These are phyloP conservation scores for Aspergillus sp. DNA, from an alignment of 2,329 filamentous ascomycete genomes.

Conservation along the genomic window DNA sequence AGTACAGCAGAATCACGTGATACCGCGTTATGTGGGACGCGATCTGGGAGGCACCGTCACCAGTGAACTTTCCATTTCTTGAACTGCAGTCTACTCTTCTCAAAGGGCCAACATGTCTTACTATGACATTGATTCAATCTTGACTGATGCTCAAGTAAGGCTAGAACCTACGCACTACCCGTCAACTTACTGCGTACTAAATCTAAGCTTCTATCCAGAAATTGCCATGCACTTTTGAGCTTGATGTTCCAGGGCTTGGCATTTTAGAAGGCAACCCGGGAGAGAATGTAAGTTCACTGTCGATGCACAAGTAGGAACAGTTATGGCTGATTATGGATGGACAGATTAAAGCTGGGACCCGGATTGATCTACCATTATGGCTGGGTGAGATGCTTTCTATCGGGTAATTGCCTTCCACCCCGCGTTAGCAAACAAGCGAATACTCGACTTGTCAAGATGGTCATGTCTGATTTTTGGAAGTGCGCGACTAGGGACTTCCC, in stretches of 20 bases:
- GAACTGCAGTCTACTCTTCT: background rate
- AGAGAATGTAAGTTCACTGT: constrained; percentile 47
- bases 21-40: constrained; percentile 12
- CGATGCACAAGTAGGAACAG: background rate
- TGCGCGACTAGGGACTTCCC: constrained; percentile 47
- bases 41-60: background rate
- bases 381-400: constrained; percentile 80
- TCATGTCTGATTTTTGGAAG: constrained; percentile 22
- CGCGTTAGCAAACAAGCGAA: background rate
- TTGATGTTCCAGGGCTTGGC: constrained; percentile 82
- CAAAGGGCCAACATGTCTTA: constrained; percentile 38
- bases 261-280: constrained; percentile 83
- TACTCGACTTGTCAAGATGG: background rate
- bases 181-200: background rate
- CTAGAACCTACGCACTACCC: background rate
- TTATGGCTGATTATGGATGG: background rate
- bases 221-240: constrained; percentile 91
- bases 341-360: constrained; percentile 77
- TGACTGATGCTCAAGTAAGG: constrained; percentile 46
- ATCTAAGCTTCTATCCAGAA: constrained; percentile 57
- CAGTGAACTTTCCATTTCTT: background rate
- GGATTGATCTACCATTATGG: constrained; percentile 85
- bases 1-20: constrained; percentile 6
- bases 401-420: constrained; percentile 36
- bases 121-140: constrained; percentile 49